A percentile compares a stretch with the other conserved stretches of the same genome.
Evolutionary conservation across 345 rosid genomes (phyloP).

Genomic region (Barbarea vulgaris): DNA sequence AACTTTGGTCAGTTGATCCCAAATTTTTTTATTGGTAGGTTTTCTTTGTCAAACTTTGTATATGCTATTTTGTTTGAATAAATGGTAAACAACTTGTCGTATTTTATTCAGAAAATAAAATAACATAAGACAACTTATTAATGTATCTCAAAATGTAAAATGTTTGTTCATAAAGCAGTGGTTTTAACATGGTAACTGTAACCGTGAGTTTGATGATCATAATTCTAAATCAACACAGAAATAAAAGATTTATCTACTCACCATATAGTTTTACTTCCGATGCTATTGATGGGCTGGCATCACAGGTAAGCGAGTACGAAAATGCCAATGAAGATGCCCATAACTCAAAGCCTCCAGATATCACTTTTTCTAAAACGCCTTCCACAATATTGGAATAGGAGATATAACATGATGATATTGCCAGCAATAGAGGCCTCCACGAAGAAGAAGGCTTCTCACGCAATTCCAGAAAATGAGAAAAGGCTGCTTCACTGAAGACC

Average conservation of each 20-base stretch:
- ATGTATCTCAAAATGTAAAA: too few relatives aligned
- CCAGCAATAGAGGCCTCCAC: constrained; percentile 82
- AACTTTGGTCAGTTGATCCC: too few relatives aligned
- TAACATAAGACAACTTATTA: too few relatives aligned
- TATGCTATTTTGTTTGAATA: too few relatives aligned
- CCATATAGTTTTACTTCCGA: constrained; percentile 74
- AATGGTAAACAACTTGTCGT: too few relatives aligned
- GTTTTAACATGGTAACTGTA: constrained; percentile 5
- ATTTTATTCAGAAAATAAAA: too few relatives aligned
- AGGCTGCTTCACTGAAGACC: constrained; percentile 64
- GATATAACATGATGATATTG: constrained; percentile 74
- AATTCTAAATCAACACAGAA: constrained; percentile 6
- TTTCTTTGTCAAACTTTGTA: too few relatives aligned
- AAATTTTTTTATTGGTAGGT: too few relatives aligned
- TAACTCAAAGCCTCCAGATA: constrained; percentile 56
- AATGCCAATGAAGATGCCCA: constrained; percentile 73
- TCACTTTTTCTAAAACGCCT: constrained; percentile 55
- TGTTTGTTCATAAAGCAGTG: constrained; percentile 14
- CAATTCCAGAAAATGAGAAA: constrained; percentile 60
- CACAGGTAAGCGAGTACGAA: constrained; percentile 50
- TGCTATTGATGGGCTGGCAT: constrained; percentile 45
- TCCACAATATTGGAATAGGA: constrained; percentile 59
- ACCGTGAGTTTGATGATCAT: constrained; percentile 2
- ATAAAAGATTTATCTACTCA: constrained; percentile 35
- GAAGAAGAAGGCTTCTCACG: constrained; percentile 60